Conservation (phyloP, 2,329 filamentous ascomycete species). For the Neoascochyta sp. region DNA sequence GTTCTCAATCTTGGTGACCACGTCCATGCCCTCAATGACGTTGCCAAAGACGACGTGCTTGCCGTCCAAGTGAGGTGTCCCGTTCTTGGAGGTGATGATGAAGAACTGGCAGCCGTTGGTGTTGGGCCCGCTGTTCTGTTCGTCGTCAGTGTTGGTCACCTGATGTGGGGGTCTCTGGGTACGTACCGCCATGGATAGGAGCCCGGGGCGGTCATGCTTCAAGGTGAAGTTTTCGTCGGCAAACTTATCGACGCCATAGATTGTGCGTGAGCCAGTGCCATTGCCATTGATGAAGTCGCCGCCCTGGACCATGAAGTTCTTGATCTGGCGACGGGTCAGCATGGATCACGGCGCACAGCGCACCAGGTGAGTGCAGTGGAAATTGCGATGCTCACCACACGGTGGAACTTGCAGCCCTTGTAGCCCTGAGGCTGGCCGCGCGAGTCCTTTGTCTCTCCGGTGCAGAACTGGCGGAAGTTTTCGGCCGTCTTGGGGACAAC, state of each 20-base stretch:
- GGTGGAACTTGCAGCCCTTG: constrained; percentile 91
- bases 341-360: neutral
- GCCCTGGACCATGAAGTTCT: constrained; percentile 95
- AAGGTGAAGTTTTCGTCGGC: constrained; percentile 84
- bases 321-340: constrained; percentile 59
- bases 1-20: constrained; percentile 88
- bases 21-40: constrained; percentile 84
- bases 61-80: constrained; percentile 81
- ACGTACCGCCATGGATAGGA: constrained; percentile 97
- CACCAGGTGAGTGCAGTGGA: neutral
- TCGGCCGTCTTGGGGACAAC: constrained; percentile 84
- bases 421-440: constrained; percentile 82
- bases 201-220: constrained; percentile 73
- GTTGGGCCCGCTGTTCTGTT: constrained; percentile 55
- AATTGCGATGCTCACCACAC: constrained; percentile 64
- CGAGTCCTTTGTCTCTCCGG: constrained; percentile 79
- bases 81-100: constrained; percentile 70
- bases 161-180: no score
- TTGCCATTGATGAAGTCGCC: constrained; percentile 94
- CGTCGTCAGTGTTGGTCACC: constrained; percentile 34
- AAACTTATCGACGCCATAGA: constrained; percentile 82
- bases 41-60: constrained; percentile 97
- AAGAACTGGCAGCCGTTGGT: constrained; percentile 98
- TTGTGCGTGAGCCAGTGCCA: constrained; percentile 81
- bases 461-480: constrained; percentile 97